phyloP scores from a whole-genome alignment of 768 basidiomycete genomes.

The Pisolithus tinctorius region DNA sequence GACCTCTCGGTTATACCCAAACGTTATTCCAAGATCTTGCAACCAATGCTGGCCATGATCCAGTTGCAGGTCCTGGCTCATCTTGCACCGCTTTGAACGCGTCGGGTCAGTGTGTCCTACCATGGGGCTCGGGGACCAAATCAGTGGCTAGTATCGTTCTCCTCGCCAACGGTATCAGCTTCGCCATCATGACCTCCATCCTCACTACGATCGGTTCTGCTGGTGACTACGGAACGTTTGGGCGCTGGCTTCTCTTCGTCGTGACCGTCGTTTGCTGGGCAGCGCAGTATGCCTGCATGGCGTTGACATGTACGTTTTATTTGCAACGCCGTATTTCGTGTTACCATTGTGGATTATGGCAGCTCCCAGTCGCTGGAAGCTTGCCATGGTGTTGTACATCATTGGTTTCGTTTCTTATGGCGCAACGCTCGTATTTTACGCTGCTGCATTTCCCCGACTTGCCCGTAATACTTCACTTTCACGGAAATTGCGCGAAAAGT shows the following conservation, averaged over 20 bases:
- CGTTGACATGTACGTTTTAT: slow-evolving; percentile 50
- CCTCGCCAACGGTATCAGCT: slow-evolving; percentile 68
- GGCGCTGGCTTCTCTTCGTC: slow-evolving; percentile 69
- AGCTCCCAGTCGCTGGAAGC: slow-evolving; percentile 67
- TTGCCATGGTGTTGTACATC: slow-evolving; percentile 75
- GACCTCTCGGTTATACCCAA: slow-evolving; percentile 61
- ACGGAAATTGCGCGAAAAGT: slow-evolving; percentile 45
- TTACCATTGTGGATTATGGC: neutral
- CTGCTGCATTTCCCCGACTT: slow-evolving; percentile 71
- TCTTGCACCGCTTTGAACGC: slow-evolving; percentile 51
- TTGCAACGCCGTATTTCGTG: neutral
- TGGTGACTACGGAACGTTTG: slow-evolving; percentile 42
- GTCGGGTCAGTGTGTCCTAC: slow-evolving; percentile 72
- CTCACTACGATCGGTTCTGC: slow-evolving; percentile 69
- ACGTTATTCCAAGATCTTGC: slow-evolving; percentile 72
- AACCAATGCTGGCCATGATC: slow-evolving; percentile 68
- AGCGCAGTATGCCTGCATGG: slow-evolving; percentile 72
- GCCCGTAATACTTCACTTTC: slow-evolving; percentile 71
- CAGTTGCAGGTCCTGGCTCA: slow-evolving; percentile 59
- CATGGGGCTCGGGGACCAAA: slow-evolving; percentile 70
- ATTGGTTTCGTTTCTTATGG: slow-evolving; percentile 74
- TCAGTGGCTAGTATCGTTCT: slow-evolving; percentile 72
- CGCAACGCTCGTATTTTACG: slow-evolving; percentile 76
- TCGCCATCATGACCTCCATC: slow-evolving; percentile 73
- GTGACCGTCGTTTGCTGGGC: slow-evolving; percentile 75